These are phyloP conservation scores for Cymodocea nodosa DNA, from an alignment of 116 monocot species.

Conservation along the genomic window DNA sequence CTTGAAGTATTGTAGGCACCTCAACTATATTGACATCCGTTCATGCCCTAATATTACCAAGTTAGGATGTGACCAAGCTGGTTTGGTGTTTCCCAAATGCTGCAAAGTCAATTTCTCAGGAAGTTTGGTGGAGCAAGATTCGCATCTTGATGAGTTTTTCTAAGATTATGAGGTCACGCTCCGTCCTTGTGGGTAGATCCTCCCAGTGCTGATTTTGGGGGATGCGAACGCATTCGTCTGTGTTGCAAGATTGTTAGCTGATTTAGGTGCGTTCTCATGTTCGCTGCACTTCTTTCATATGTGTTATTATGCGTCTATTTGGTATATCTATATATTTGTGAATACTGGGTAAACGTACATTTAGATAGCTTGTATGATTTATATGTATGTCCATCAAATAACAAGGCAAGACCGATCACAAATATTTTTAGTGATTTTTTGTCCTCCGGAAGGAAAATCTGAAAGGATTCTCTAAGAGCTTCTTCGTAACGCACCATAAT, in stretches of 20 bases:
- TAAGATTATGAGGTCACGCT: neutral
- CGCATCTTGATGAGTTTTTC: slow-evolving; percentile 31
- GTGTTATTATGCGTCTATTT: too few relatives aligned
- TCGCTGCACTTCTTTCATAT: too few relatives aligned
- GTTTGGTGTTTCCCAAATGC: slow-evolving; percentile 38
- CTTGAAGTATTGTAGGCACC: slow-evolving; percentile 40
- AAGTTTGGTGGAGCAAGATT: slow-evolving; percentile 28
- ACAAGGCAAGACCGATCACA: too few relatives aligned
- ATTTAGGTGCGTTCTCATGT: neutral
- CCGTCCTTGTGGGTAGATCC: neutral
- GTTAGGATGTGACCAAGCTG: slow-evolving; percentile 48
- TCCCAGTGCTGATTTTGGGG: neutral
- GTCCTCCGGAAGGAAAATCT: too few relatives aligned
- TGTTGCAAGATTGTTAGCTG: neutral
- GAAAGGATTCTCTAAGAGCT: too few relatives aligned
- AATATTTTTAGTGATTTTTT: too few relatives aligned
- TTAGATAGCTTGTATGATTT: too few relatives aligned
- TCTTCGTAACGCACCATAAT: too few relatives aligned
- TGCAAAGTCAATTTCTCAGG: slow-evolving; percentile 59
- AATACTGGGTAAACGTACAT: too few relatives aligned
- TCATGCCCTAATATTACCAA: slow-evolving; percentile 59
- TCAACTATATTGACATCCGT: slow-evolving; percentile 66
- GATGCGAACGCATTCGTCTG: neutral
- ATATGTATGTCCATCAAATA: too few relatives aligned
- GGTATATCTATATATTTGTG: too few relatives aligned